Conservation (phyloP, 2,329 filamentous ascomycete species). For the Tolypocladium album region DNA sequence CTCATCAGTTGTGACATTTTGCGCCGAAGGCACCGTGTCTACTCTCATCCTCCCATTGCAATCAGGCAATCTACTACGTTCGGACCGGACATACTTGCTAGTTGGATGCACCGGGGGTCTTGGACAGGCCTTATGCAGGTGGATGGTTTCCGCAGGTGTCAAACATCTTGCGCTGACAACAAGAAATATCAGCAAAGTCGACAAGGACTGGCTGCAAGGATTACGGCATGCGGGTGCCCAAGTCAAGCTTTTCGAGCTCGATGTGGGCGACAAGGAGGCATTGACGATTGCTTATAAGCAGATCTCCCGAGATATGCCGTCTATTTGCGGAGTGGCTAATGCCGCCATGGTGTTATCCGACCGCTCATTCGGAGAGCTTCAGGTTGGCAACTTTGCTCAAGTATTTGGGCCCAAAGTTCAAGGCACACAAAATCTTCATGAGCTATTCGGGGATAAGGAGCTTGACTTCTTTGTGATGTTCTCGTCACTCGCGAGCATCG, state of each 20-base stretch:
- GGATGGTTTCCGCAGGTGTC: constrained; percentile 28
- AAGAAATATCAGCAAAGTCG: constrained; percentile 23
- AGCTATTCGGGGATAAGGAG: constrained; percentile 13
- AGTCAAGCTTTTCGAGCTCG: constrained; percentile 4
- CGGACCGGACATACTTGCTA: constrained; percentile 20
- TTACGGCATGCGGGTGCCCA: background rate
- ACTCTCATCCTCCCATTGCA: background rate
- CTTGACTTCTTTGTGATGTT: constrained; percentile 29
- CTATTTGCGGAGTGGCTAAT: constrained; percentile 29
- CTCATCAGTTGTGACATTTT: background rate
- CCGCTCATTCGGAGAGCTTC: constrained; percentile 16
- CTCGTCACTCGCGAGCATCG: constrained; percentile 16
- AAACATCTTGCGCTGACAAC: constrained; percentile 23
- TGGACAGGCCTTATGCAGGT: constrained; percentile 25
- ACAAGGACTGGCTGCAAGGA: constrained; percentile 14
- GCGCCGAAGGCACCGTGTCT: background rate
- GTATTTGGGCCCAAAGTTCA: constrained; percentile 22
- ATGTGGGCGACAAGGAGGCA: constrained; percentile 4
- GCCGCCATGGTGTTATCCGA: constrained; percentile 34
- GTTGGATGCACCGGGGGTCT: constrained; percentile 20
- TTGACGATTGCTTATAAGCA: constrained; percentile 2
- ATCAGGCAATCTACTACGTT: constrained; percentile 8
- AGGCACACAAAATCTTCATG: constrained; percentile 19
- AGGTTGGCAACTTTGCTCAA: constrained; percentile 10
- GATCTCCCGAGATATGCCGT: constrained; percentile 14